phyloP scores from a whole-genome alignment of 192 early-diverging fungal genomes.

The Backusella tarrabulga region DNA sequence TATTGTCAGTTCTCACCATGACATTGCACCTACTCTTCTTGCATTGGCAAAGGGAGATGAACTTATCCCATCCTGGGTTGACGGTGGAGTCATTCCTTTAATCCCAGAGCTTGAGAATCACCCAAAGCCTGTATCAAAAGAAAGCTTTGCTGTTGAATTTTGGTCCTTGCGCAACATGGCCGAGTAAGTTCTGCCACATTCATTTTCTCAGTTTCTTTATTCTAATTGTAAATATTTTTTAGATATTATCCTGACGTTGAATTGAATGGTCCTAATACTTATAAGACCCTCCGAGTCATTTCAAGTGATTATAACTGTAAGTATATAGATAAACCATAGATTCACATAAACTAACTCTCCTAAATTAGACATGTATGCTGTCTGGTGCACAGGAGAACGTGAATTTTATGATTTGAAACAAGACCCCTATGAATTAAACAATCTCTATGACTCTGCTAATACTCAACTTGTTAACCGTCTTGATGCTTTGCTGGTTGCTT shows the following conservation, averaged over 20 bases:
- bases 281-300: slow-evolving; percentile 55
- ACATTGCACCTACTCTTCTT: slow-evolving; percentile 61
- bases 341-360: not conserved
- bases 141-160: slow-evolving; percentile 54
- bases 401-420: slow-evolving; percentile 54
- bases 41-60: slow-evolving; percentile 46
- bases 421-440: slow-evolving; percentile 59
- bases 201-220: not conserved
- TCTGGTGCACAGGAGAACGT: slow-evolving; percentile 58
- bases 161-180: slow-evolving; percentile 32
- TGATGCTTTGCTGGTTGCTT: slow-evolving; percentile 52
- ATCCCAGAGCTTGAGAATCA: slow-evolving; percentile 35
- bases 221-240: not conserved
- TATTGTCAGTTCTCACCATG: slow-evolving; percentile 52
- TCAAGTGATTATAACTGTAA: slow-evolving; percentile 46
- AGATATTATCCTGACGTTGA: slow-evolving; percentile 28
- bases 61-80: slow-evolving; percentile 41
- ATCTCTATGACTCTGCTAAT: slow-evolving; percentile 44
- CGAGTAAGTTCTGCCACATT: not conserved
- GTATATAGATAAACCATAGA: not conserved
- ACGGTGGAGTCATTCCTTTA: slow-evolving; percentile 58
- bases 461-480: slow-evolving; percentile 47
- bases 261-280: slow-evolving; percentile 39
- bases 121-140: slow-evolving; percentile 45
- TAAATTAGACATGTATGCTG: slow-evolving; percentile 41